phyloP scores from a whole-genome alignment of 768 basidiomycete species.

The Mycena galopus region DNA sequence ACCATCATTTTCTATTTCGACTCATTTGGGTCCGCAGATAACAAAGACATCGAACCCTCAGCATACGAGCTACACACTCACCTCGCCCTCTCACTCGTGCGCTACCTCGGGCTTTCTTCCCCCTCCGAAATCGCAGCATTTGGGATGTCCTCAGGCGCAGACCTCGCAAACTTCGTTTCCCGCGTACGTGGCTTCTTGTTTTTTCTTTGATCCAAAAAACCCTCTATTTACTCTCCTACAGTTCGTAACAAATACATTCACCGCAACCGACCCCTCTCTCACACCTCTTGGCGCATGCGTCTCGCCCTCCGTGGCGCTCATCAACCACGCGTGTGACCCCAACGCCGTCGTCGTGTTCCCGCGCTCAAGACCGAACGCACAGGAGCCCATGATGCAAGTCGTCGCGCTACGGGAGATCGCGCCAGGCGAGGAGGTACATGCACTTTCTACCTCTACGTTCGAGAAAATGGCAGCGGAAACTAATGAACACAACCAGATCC shows the following conservation, averaged over 20 bases:
- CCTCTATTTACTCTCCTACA: conserved; percentile 45
- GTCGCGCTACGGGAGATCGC: conserved; percentile 76
- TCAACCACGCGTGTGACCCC: conserved; percentile 91
- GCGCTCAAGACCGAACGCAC: conserved; percentile 50
- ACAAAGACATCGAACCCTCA: conserved; percentile 58
- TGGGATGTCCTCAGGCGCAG: conserved; percentile 68
- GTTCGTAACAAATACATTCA: conserved; percentile 95
- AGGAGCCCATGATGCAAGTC: conserved; percentile 79
- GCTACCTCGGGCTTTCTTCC: conserved; percentile 73
- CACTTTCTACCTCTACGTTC: not conserved
- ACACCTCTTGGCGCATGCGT: conserved; percentile 88
- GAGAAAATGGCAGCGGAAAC: too few species aligned
- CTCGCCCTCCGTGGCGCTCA: conserved; percentile 82
- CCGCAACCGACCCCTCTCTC: conserved; percentile 82
- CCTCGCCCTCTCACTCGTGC: conserved; percentile 80
- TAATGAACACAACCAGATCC: conserved; percentile 62
- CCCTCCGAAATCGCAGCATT: conserved; percentile 70
- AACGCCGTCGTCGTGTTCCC: conserved; percentile 96
- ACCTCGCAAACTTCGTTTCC: conserved; percentile 81
- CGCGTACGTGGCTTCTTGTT: conserved; percentile 57
- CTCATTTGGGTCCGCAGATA: conserved; percentile 61
- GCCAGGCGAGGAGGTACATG: conserved; percentile 76
- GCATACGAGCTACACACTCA: conserved; percentile 72
- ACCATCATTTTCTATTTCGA: not conserved
- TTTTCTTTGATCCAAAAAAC: not conserved